Conservation (phyloP, 2,329 filamentous ascomycete genomes). For the Aspergillus sergii region DNA sequence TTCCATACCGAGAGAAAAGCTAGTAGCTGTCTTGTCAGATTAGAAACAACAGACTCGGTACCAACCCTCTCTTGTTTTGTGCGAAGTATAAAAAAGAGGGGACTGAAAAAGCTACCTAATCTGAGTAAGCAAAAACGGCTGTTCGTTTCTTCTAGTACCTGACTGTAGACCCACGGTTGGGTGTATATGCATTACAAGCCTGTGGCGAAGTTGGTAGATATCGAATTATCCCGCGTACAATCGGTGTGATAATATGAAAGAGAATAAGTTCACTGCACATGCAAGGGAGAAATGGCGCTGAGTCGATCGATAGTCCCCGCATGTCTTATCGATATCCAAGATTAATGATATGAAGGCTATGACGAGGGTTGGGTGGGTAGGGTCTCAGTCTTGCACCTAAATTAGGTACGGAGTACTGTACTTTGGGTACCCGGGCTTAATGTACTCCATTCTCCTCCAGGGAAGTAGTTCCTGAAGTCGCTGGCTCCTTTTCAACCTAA, state of each 20-base stretch:
- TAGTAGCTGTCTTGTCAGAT: background rate
- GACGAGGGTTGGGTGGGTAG: slow-evolving; percentile 2
- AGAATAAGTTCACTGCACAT: slow-evolving; percentile 17
- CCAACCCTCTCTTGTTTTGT: background rate
- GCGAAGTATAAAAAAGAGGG: slow-evolving; percentile 6
- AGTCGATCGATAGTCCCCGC: slow-evolving; percentile 17
- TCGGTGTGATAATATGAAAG: background rate
- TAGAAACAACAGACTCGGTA: background rate
- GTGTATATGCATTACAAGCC: background rate
- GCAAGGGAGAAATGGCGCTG: slow-evolving; percentile 23
- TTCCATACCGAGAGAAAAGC: background rate
- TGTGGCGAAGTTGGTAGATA: background rate
- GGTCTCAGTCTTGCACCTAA: background rate
- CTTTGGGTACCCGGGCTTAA: background rate
- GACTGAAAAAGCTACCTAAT: background rate
- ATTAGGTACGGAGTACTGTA: background rate
- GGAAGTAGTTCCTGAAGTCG: background rate
- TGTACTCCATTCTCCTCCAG: background rate
- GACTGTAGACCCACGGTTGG: background rate
- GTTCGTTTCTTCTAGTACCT: background rate
- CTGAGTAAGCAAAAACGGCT: background rate
- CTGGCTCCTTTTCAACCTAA: background rate
- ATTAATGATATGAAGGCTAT: slow-evolving; percentile 6
- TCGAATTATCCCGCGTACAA: background rate
- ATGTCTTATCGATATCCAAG: slow-evolving; percentile 24